Percentiles rank a stretch among this genome's conserved stretches.
These are phyloP conservation scores for Claviceps sp. DNA, from an alignment of 2,329 filamentous ascomycete genomes.

Conservation along the genomic window DNA sequence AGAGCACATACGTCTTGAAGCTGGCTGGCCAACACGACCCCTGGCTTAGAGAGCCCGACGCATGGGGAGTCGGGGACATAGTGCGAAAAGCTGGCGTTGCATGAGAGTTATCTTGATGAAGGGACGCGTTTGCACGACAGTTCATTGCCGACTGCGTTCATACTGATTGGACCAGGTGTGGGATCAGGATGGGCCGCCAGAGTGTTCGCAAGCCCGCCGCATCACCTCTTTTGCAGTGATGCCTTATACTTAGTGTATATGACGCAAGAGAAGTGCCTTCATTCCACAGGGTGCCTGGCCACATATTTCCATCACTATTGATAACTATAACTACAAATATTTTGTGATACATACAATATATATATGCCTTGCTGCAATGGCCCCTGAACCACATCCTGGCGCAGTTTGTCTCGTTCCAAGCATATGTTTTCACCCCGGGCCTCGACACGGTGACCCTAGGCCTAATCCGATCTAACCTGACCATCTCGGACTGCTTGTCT, in stretches of 20 bases:
- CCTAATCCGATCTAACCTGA: background rate
- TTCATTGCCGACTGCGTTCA: too few relatives aligned
- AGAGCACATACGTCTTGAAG: background rate
- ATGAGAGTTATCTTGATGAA: background rate
- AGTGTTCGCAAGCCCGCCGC: slow-evolving; percentile 15
- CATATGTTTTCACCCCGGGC: too few relatives aligned
- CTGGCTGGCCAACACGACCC: slow-evolving; percentile 16
- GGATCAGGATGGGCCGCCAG: slow-evolving; percentile 5
- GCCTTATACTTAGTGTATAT: slow-evolving; percentile 48
- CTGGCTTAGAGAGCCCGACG: slow-evolving; percentile 20
- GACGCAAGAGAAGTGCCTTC: too few relatives aligned
- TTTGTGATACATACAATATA: too few relatives aligned
- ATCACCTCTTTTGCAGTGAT: slow-evolving; percentile 54
- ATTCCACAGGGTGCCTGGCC: background rate
- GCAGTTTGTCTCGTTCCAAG: background rate
- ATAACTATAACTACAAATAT: too few relatives aligned
- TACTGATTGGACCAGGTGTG: slow-evolving; percentile 11
- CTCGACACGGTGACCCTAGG: background rate
- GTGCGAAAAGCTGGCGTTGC: background rate
- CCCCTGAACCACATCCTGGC: background rate
- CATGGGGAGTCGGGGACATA: slow-evolving; percentile 12
- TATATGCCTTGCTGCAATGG: background rate
- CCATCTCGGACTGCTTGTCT: background rate
- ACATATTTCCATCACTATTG: background rate
- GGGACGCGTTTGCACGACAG: background rate